Conservation (phyloP, 1,284 basidiomycete species). For the Puccinia hordei region DNA sequence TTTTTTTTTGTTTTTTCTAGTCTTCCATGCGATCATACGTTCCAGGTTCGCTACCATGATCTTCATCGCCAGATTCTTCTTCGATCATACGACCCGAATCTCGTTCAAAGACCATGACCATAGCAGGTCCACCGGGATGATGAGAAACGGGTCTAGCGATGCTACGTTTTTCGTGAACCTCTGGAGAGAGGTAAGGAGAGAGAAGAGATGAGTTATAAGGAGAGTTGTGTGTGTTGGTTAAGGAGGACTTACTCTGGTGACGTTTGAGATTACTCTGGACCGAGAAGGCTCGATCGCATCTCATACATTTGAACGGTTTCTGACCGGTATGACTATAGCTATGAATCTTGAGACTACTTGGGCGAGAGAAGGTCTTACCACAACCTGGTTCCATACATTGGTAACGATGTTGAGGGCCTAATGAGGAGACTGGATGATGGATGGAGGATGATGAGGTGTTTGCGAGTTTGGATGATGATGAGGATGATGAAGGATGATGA, state of each 20-base stretch:
- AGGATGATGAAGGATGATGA: not conserved
- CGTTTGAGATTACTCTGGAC: slow-evolving; percentile 50
- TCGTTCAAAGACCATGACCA: not conserved
- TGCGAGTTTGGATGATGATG: not conserved
- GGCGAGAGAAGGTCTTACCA: slow-evolving; percentile 47
- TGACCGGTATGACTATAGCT: slow-evolving; percentile 47
- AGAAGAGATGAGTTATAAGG: too few species aligned
- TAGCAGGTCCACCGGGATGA: not conserved
- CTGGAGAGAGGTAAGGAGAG: slow-evolving; percentile 3
- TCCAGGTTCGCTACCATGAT: slow-evolving; percentile 11
- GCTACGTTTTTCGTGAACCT: slow-evolving; percentile 40
- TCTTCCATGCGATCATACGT: slow-evolving; percentile 15
- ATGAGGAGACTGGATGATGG: not conserved
- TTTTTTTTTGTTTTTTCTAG: too few species aligned
- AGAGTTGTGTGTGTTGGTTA: too few species aligned
- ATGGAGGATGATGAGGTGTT: not conserved
- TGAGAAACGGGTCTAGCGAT: not conserved
- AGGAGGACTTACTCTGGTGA: slow-evolving; percentile 46
- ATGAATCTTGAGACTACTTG: slow-evolving; percentile 39
- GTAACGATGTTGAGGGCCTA: slow-evolving; percentile 21
- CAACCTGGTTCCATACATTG: slow-evolving; percentile 38
- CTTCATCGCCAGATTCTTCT: slow-evolving; percentile 17
- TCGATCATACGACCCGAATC: not conserved
- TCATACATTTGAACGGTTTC: slow-evolving; percentile 47
- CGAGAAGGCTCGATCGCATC: slow-evolving; percentile 47